phyloP scores from a whole-genome alignment of 768 basidiomycete species.

The Leccinum rimulosum region DNA sequence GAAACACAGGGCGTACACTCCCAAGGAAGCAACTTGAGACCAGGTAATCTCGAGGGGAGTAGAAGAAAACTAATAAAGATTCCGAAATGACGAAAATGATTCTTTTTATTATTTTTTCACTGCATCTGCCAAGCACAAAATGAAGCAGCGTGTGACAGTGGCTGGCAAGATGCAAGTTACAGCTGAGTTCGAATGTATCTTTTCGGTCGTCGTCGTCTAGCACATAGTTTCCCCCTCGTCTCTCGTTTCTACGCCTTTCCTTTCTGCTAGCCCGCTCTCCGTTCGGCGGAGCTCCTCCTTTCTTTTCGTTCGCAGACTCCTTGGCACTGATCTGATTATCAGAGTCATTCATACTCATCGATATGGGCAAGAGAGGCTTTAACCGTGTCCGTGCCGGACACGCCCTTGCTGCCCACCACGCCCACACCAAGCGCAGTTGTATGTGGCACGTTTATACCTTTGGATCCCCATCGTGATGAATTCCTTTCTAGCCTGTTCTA shows the following conservation, averaged over 20 bases:
- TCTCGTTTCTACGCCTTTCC: conserved; percentile 20
- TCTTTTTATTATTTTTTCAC: no score
- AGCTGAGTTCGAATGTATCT: conserved; percentile 27
- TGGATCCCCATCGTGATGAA: background rate
- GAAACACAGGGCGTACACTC: no score
- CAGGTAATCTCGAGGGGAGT: no score
- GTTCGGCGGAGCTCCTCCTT: conserved; percentile 30
- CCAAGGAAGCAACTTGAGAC: no score
- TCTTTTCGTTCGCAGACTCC: conserved; percentile 7
- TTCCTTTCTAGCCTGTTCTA: conserved; percentile 43
- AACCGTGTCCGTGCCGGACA: conserved; percentile 23
- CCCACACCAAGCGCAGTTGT: conserved; percentile 27
- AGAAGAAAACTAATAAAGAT: no score
- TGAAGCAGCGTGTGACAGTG: conserved; percentile 5
- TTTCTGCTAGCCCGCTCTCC: conserved; percentile 20
- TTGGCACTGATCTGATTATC: background rate
- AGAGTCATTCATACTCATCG: background rate
- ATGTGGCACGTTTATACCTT: background rate
- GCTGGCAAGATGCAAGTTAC: conserved; percentile 4
- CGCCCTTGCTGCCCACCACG: conserved; percentile 15
- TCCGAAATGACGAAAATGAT: no score
- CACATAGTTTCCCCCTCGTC: background rate
- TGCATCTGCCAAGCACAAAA: background rate
- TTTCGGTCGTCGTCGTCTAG: conserved; percentile 12
- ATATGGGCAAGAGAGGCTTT: conserved; percentile 32